Base-by-base conservation (phyloP, 2,329 filamentous ascomycete genomes). In the Xylaria sp. region DNA sequence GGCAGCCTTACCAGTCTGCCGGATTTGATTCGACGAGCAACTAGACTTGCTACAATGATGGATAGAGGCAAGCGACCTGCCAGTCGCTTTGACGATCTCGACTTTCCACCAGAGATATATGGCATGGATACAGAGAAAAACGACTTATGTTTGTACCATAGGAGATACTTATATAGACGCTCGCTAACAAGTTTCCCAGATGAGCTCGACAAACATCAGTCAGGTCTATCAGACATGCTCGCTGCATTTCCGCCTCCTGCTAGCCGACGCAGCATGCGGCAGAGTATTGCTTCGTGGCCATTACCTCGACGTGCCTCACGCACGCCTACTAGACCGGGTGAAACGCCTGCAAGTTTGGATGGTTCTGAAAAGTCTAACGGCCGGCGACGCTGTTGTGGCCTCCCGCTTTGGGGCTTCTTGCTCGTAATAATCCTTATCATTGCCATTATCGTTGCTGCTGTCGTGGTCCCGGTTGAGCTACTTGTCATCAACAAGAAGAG, bases 1-100 rank as follows among this genome's bases (percentile, higher is more conserved):
- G 94, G 94, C 3, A 98, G 94, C 78, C 85, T 97, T 71, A 98
- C 96, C 1, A 98, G 94, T 80, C 83, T 99, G 68, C 92, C 94
- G 0, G 96, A 98, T 78, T 83, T 99, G 69, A 98, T 99, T 73
- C 88, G 90, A 76, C 89, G 96, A 74, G 96, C 96, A 12, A 98
- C 95, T 0, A 90, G 89, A 72, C 83, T 98, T 46, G 95, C 94
- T 18, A 89, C 93, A 0, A 94, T 97, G 80, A 90, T 99, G 67
- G 95, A 98, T 75, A 90, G 90, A 72, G 95, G 95, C 13, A 91
- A 84, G 71, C 83, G 89, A 73, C 89, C 89, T 33, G 88, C 83
- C 25, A 91, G 89, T 75, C 84, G 86, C 18, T 81, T 89, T 58
- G 85, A 88, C 51, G 85, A 86, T 23, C 76, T 89, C 49, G 84